Evolutionary conservation across 2,329 filamentous ascomycete genomes (phyloP), one percentile per base, ranked within the genome.

Genomic region (Trichoderma oligosporum): DNA sequence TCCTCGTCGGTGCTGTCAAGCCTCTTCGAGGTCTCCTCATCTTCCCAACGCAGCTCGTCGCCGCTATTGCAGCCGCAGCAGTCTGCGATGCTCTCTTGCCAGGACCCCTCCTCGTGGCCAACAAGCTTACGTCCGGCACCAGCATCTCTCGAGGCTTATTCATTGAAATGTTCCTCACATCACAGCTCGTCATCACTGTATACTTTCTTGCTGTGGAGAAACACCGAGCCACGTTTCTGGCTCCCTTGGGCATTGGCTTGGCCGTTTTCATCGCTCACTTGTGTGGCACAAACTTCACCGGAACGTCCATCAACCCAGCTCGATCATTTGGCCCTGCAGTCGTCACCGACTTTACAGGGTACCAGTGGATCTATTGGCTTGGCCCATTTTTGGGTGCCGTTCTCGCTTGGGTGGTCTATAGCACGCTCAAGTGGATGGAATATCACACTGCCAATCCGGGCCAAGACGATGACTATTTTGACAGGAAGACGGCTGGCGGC

Each of bases 201-300:
- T 82, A 85, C 68, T 86, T 89, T 81, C 76, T 89, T 42, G 86
- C 86, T 0, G 82, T 83, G 4, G 86, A 89, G 68, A 90, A 91
- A 72, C 86, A 90, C 69, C 84, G 85, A 42, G 82, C 83, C 2
- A 91, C 87, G 0, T 89, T 80, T 66, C 72, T 90, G 1, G 87
- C 87, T 0, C 87, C 88, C 0, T 73, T 91, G 3, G 86, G 85
- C 11, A 89, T 91, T 63, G 88, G 88, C 1, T 71, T 89, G 2
- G 77, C 86, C 0, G 78, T 91, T 53, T 90, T 91, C 68, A 79
- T 90, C 41, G 73, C 74, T 4, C 72, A 80, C 66, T 68, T 78
- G 49, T 71, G 68, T 35, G 73, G 73, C 24, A 74, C 77, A 20
- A 74, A 75, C 61, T 80, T 72, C 61, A 79, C 78, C 1, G 76